Base-by-base conservation (phyloP, 1,139 yeast genomes). In the Protomyces pachydermus region DNA sequence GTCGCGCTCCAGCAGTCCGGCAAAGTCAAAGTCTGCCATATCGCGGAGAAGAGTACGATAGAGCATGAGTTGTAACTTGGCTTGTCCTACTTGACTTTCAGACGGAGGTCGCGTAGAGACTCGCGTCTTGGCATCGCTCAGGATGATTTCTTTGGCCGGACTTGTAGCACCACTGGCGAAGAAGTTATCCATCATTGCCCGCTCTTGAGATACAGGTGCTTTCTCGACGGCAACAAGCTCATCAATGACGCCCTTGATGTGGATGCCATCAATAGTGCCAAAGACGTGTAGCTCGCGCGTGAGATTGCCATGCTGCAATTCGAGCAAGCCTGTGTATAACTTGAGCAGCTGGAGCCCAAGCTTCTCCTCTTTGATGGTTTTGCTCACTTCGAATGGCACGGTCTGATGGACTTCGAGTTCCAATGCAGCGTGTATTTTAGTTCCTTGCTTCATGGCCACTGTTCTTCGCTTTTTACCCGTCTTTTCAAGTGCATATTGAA, bases 161-260 rank as follows among this genome's bases (percentile, higher is more conserved):
- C 50, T 12, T 3, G 3, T 8, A 3, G 14, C 9, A 10, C 20
- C 14, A 9, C 20, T 25, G n/a, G 38, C 46, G 16, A 60, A 37
- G 53, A 52, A 60, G 5, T 23, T 32, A 5, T 46, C 46, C 46
- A 54, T 32, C 50, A 28, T 20, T 3, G 38, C 20, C n/a, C 45
- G 56, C 38, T 51, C 50, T 39, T 37, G 48, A 18, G 39, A 23
- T 3, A 28, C 48, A 16, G 28, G 35, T 3, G 48, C 35, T 20
- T 25, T 25, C 32, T 42, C 42, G 18, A 16, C 32, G 23, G 46
- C 60, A 16, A 57, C 48, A 20, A 68, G 38, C 46, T 68, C 69
- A 23, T 68, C 70, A 20, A 68, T 66, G 28, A 68, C 65, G 8
- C 70, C 70, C 5, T 63, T 48, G n/a, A 68, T 53, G 35, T 60